These are phyloP conservation scores for Starmerella tilneyi DNA, from an alignment of 805 yeast genomes.

Conservation along the genomic window DNA sequence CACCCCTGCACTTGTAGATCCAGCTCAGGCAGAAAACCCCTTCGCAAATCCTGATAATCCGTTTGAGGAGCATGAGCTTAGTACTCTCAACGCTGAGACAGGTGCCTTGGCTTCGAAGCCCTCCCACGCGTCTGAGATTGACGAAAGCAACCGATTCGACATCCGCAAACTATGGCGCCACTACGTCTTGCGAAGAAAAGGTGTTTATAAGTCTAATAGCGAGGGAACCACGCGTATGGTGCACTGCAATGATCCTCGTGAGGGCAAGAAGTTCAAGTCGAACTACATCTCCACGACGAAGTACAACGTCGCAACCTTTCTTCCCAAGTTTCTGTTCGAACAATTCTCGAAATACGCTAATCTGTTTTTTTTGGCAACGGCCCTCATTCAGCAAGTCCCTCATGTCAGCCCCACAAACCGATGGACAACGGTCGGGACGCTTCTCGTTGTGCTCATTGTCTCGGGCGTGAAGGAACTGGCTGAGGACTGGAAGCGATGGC, in stretches of 20 bases:
- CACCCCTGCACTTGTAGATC: not conserved
- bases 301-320: conserved; percentile 81
- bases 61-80: conserved; percentile 19
- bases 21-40: not conserved
- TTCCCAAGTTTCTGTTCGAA: conserved; percentile 90
- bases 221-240: conserved; percentile 52
- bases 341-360: conserved; percentile 97
- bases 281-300: conserved; percentile 93
- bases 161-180: conserved; percentile 29
- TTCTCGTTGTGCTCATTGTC: conserved; percentile 70
- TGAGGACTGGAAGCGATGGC: conserved; percentile 82
- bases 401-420: conserved; percentile 92
- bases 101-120: not conserved
- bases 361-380: conserved; percentile 82
- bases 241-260: conserved; percentile 54
- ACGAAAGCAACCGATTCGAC: conserved; percentile 28
- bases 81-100: conserved; percentile 21
- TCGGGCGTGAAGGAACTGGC: conserved; percentile 85
- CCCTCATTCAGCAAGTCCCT: conserved; percentile 93
- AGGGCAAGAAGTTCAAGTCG: conserved; percentile 43
- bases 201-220: not conserved
- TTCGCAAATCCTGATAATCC: not conserved
- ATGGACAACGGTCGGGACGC: conserved; percentile 88
- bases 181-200: conserved; percentile 25
- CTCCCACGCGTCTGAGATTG: not conserved